Conservation (phyloP, 2,329 filamentous ascomycete species). For the Aureobasidium sp. region DNA sequence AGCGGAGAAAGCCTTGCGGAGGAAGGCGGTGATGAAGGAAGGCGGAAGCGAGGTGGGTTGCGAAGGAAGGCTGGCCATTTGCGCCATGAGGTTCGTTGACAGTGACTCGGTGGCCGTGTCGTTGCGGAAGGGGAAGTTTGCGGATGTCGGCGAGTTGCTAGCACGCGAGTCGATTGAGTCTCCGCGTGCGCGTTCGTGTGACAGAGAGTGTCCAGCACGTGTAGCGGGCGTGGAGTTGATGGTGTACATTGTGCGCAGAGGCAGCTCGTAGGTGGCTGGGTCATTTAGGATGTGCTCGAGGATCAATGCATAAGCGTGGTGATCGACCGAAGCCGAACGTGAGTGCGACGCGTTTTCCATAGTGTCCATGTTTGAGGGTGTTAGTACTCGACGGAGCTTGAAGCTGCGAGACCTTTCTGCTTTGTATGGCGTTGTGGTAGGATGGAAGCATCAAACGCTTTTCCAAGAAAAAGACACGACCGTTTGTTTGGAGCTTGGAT, state of each 20-base stretch:
- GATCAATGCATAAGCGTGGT: conserved; percentile 33
- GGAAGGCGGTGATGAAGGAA: conserved; percentile 54
- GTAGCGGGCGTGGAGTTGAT: conserved; percentile 49
- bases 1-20: conserved; percentile 50
- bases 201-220: conserved; percentile 29
- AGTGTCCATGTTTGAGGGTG: conserved; percentile 3
- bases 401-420: conserved; percentile 1
- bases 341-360: conserved; percentile 14
- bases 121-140: conserved; percentile 24
- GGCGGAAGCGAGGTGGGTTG: conserved; percentile 56
- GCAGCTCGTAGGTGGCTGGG: conserved; percentile 56
- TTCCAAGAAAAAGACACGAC: conserved; percentile 6
- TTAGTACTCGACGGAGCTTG: background rate
- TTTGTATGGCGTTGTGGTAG: background rate
- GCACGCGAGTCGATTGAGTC: conserved; percentile 14
- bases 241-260: conserved; percentile 59
- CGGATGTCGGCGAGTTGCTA: conserved; percentile 31
- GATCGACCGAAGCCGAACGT: conserved; percentile 29
- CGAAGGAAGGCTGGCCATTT: conserved; percentile 50
- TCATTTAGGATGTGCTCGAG: conserved; percentile 54
- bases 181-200: background rate
- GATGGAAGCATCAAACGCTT: conserved; percentile 3
- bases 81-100: conserved; percentile 43
- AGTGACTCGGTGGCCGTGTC: conserved; percentile 35
- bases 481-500: background rate